Percentiles rank a stretch among this genome's conserved stretches.
Evolutionary conservation across 345 rosid genomes (phyloP).

Genomic region (Litchi chinensis): DNA sequence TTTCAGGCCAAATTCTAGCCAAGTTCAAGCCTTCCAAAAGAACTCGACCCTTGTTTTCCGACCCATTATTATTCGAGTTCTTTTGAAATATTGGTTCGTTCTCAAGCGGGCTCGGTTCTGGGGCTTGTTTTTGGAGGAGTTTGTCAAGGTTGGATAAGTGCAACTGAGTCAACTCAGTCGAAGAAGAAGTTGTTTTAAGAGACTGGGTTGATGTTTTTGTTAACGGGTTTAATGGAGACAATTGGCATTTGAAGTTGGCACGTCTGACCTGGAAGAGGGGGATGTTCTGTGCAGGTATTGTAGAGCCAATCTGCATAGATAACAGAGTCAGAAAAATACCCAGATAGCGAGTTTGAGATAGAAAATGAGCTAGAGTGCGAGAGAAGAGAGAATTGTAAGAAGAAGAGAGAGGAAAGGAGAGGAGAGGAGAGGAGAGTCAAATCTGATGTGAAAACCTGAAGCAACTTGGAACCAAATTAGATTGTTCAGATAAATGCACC

Average conservation of each 20-base stretch:
- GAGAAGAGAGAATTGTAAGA: neutral
- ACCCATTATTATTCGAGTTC: constrained; percentile 15
- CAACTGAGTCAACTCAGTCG: constrained; percentile 35
- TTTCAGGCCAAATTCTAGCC: constrained; percentile 73
- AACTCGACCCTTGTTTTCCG: constrained; percentile 27
- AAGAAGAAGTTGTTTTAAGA: constrained; percentile 12
- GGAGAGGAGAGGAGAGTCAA: neutral
- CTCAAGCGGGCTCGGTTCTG: constrained; percentile 13
- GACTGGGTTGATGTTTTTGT: constrained; percentile 4
- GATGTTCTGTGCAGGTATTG: constrained; percentile 52
- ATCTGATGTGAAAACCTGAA: neutral
- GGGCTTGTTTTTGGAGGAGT: constrained; percentile 44
- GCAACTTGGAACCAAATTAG: neutral
- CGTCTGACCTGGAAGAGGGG: constrained; percentile 46
- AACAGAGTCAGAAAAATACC: neutral
- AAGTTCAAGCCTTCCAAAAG: constrained; percentile 61
- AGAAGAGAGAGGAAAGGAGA: neutral
- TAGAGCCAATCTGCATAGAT: constrained; percentile 48
- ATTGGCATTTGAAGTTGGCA: constrained; percentile 50
- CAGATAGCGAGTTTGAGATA: neutral
- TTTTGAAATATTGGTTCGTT: neutral
- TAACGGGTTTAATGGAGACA: constrained; percentile 50
- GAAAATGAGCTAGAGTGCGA: neutral
- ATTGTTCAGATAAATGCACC: neutral
- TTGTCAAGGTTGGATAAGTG: constrained; percentile 72